Conservation (phyloP, 2,329 filamentous ascomycete species). For the Sporothrix variecibatus region DNA sequence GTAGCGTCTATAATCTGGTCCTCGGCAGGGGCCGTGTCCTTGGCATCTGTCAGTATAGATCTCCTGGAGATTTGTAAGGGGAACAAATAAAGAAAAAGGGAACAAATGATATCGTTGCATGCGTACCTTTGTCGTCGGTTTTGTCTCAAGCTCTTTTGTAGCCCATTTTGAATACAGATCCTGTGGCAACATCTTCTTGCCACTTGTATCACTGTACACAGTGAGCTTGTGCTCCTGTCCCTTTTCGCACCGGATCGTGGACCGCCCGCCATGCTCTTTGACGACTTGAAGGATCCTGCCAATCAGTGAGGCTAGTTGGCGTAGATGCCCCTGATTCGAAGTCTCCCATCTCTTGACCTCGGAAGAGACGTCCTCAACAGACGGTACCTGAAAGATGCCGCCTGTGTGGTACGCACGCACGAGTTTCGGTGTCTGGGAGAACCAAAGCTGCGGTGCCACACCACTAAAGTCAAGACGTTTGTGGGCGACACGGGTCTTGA, state of each 20-base stretch:
- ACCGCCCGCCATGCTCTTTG: background rate
- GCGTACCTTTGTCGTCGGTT: background rate
- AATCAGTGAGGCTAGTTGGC: background rate
- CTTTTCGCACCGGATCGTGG: background rate
- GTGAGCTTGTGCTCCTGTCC: background rate
- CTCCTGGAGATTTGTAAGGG: no score
- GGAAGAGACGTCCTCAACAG: background rate
- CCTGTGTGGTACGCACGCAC: conserved; percentile 17
- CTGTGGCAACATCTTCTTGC: background rate
- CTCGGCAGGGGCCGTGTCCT: background rate
- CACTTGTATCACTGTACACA: background rate
- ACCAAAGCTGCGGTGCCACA: conserved; percentile 20
- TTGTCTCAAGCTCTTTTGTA: background rate
- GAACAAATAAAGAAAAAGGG: background rate
- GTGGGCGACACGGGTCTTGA: conserved; percentile 12
- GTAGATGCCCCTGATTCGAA: background rate
- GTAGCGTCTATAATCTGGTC: background rate
- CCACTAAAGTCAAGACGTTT: conserved; percentile 28
- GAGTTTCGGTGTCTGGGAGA: conserved; percentile 20
- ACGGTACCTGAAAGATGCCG: background rate
- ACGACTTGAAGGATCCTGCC: background rate
- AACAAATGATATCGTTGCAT: background rate
- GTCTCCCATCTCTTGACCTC: background rate
- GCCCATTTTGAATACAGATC: background rate
- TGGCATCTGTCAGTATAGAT: background rate